These are phyloP conservation scores for Apiospora kogelbergensis DNA, from an alignment of 2,329 filamentous ascomycete species.

Conservation along the genomic window DNA sequence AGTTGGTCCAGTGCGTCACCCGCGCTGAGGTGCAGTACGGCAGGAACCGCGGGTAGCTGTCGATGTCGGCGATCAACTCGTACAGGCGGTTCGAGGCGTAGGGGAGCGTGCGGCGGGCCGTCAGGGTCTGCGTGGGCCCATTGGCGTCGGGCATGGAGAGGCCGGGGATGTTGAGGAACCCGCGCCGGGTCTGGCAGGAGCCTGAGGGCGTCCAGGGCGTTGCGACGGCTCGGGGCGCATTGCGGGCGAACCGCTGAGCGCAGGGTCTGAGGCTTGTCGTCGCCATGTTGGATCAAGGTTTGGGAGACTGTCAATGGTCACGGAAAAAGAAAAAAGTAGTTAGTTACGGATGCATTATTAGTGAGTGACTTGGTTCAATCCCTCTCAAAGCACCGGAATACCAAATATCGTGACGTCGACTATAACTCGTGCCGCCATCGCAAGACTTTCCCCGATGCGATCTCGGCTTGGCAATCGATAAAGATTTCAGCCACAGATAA, in stretches of 20 bases:
- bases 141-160: neutral
- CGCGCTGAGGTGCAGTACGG: slow-evolving; percentile 80
- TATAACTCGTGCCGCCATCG: neutral
- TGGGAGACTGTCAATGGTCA: neutral
- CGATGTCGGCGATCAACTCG: slow-evolving; percentile 82
- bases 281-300: neutral
- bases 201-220: neutral
- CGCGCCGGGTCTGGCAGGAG: neutral
- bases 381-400: neutral
- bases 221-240: neutral
- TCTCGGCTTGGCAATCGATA: slow-evolving; percentile 5
- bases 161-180: slow-evolving; percentile 14
- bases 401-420: neutral
- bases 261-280: neutral
- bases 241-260: neutral
- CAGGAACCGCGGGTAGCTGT: slow-evolving; percentile 83
- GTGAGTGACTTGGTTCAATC: neutral
- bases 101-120: slow-evolving; percentile 73
- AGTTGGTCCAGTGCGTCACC: slow-evolving; percentile 72
- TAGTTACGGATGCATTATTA: neutral
- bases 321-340: too few species aligned
- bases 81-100: slow-evolving; percentile 74
- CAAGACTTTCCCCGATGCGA: neutral
- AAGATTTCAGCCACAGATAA: slow-evolving; percentile 5
- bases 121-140: slow-evolving; percentile 59